Base-by-base conservation (phyloP, 2,329 filamentous ascomycete genomes). In the Pestalotiopsis sp. region DNA sequence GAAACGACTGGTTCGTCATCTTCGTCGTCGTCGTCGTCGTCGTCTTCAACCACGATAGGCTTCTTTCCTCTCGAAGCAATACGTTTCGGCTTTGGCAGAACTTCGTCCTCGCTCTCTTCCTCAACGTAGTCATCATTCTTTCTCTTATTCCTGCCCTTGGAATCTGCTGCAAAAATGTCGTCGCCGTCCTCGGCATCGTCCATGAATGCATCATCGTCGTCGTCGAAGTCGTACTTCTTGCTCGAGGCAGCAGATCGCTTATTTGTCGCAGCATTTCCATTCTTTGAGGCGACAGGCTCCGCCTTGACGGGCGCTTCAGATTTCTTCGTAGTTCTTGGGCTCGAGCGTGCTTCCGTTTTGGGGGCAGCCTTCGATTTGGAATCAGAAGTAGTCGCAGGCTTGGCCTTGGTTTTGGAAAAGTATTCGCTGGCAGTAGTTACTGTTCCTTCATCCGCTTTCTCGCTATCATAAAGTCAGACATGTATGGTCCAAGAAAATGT, bases 161-260 rank as follows among this genome's bases (percentile, higher is more conserved):
- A 86, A 71, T 93, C 89, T 3, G 91, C 90, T 14, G 91, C 92
- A 78, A 94, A 94, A 22, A 97, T 94, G 73, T 97, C 94, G 71
- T 94, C 92, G n/a, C 88, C 91, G 3, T 88, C 90, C 58, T 93
- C 85, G 40, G 90, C 90, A 65, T 92, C 91, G 22, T 93, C 88
- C 71, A 91, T 80, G 68, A 86, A 88, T 4, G 83, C 85, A 73
- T 88, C 85, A 9, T 85, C 84, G 68, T 89, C 86, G 44, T 88
- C 84, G 44, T 87, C 78, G 4, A 75, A 71, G 26, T 77, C 74
- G 66, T 81, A 75, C 61, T 84, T 81, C 64, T 79, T 80, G 66
- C 82, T 78, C 1, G 82, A 76, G 1, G 79, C 78, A 2, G 81
- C 77, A 0, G 81, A 59, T 67, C 81, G 81, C 71, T 83, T 86